Evolutionary conservation across 371 early-diverging fungal species (phyloP).

Genomic region (Coemansia sp.): DNA sequence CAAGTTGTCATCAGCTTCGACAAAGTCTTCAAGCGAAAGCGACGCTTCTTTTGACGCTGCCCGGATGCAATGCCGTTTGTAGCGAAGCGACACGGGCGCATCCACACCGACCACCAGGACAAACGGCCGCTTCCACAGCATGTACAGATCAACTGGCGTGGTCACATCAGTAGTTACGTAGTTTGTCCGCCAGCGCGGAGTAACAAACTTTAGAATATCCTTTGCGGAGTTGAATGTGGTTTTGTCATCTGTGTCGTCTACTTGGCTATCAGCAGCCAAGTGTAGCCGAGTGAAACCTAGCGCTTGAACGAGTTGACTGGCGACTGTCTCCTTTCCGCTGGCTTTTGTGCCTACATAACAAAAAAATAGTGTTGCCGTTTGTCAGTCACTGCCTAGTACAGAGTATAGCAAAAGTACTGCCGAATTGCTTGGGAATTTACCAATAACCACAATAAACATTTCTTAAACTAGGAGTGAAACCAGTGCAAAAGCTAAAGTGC

Average conservation of each 20-base stretch:
- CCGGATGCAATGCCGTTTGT: conserved; percentile 54
- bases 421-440: conserved; percentile 20
- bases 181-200: conserved; percentile 65
- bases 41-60: conserved; percentile 30
- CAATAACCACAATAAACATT: conserved; percentile 79
- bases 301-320: conserved; percentile 11
- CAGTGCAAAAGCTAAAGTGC: too few relatives aligned
- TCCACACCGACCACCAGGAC: conserved; percentile 80
- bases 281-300: conserved; percentile 24
- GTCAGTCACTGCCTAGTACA: too few relatives aligned
- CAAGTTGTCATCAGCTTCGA: conserved; percentile 37
- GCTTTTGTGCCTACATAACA: conserved; percentile 27
- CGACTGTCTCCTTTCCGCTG: conserved; percentile 45
- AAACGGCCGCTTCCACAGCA: conserved; percentile 80
- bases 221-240: conserved; percentile 53
- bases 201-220: conserved; percentile 60
- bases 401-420: too few relatives aligned
- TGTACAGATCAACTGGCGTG: conserved; percentile 43
- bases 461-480: background rate
- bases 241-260: background rate
- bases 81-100: conserved; percentile 72
- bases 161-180: conserved; percentile 71
- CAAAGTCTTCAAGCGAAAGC: conserved; percentile 55
- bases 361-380: background rate
- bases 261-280: background rate